Evolutionary conservation across 371 early-diverging fungal genomes (phyloP).

Genomic region (Mortierella sp.): DNA sequence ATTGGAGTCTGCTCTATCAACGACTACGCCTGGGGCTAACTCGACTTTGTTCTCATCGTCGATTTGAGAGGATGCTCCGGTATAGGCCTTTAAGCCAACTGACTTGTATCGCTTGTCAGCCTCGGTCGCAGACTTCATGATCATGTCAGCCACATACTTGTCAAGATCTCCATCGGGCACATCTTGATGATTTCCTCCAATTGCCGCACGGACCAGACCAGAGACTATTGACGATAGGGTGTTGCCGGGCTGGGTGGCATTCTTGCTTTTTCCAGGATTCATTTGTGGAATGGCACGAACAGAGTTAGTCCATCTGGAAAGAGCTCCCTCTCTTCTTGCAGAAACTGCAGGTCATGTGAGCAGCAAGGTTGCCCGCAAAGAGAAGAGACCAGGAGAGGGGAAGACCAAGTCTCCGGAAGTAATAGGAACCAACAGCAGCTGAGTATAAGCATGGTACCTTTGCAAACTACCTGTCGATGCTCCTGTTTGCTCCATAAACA

Average conservation of each 20-base stretch:
- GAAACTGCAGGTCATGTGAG: too few relatives aligned
- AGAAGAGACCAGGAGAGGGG: too few relatives aligned
- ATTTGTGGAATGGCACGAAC: background rate
- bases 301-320: too few relatives aligned
- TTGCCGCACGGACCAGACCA: slow-evolving; percentile 65
- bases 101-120: slow-evolving; percentile 58
- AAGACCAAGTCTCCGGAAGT: too few relatives aligned
- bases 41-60: slow-evolving; percentile 28
- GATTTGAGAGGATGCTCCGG: background rate
- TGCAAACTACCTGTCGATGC: too few relatives aligned
- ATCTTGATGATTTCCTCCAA: slow-evolving; percentile 60
- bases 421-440: too few relatives aligned
- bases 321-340: too few relatives aligned
- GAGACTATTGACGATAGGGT: slow-evolving; percentile 59
- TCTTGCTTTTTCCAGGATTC: slow-evolving; percentile 19
- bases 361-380: too few relatives aligned
- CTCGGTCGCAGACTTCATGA: slow-evolving; percentile 68
- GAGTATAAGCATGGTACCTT: too few relatives aligned
- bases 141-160: slow-evolving; percentile 74
- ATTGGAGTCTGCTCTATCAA: slow-evolving; percentile 47
- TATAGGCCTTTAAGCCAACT: slow-evolving; percentile 64
- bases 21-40: slow-evolving; percentile 24
- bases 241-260: slow-evolving; percentile 10
- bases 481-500: too few relatives aligned
- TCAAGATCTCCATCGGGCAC: slow-evolving; percentile 73